phyloP scores from a whole-genome alignment of 192 early-diverging fungal species.

The Coemansia sp. region DNA sequence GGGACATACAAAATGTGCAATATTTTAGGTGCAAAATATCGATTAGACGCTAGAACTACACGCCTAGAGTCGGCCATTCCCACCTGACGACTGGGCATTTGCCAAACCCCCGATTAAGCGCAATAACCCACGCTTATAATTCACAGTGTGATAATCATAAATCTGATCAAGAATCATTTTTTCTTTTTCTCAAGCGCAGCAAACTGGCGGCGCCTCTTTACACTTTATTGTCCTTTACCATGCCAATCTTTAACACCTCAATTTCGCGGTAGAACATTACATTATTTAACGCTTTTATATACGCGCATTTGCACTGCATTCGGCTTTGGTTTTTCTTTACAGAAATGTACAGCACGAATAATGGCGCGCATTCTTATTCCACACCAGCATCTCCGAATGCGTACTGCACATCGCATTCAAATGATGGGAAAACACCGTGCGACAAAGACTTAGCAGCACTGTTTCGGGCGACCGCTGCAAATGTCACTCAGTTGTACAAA shows the following conservation, averaged over 20 bases:
- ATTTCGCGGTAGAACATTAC: neutral
- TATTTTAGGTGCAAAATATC: neutral
- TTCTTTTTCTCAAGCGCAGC: neutral
- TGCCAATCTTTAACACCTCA: neutral
- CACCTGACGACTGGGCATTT: no score
- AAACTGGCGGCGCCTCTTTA: neutral
- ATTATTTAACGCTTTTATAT: neutral
- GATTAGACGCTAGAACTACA: neutral
- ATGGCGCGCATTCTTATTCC: conserved; percentile 35
- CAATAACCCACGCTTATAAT: neutral
- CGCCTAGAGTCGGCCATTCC: neutral
- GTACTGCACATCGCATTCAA: conserved; percentile 17
- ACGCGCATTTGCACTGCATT: conserved; percentile 1
- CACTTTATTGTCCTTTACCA: neutral
- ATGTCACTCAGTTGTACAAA: conserved; percentile 53
- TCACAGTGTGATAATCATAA: neutral
- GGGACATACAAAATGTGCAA: neutral
- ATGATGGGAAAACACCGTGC: conserved; percentile 24
- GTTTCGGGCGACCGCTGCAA: conserved; percentile 50
- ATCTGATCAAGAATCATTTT: conserved; percentile 3
- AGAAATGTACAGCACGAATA: conserved; percentile 29
- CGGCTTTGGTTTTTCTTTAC: neutral
- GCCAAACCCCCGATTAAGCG: neutral
- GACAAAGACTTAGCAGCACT: conserved; percentile 46
- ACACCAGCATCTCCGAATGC: conserved; percentile 42